Percentiles rank a stretch among this genome's conserved stretches.
Conservation (phyloP, 805 yeast genomes). For the Debaryomyces castellii region DNA sequence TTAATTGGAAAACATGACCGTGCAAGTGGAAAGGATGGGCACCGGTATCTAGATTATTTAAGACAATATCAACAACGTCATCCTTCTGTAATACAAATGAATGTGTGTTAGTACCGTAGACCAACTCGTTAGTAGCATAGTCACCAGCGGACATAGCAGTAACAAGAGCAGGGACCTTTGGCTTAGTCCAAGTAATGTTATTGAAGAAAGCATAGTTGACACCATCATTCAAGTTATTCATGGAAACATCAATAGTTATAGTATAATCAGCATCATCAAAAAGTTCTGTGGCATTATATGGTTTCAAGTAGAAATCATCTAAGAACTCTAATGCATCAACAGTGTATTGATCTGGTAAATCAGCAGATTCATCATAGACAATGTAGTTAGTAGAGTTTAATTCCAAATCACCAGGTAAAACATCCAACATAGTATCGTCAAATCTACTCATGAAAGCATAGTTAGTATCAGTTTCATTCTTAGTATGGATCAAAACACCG, state of each 20-base stretch:
- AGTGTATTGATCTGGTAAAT: conserved; percentile 15
- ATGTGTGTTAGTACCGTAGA: conserved; percentile 75
- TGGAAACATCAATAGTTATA: conserved; percentile 56
- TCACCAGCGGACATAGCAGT: conserved; percentile 64
- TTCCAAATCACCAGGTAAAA: conserved; percentile 54
- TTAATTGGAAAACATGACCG: conserved; percentile 68
- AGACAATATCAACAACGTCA: conserved; percentile 70
- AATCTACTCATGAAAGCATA: conserved; percentile 61
- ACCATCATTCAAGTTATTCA: conserved; percentile 74
- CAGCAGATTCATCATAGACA: conserved; percentile 43
- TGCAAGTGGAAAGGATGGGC: conserved; percentile 80
- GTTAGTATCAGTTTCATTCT: conserved; percentile 42
- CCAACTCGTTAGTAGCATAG: conserved; percentile 51
- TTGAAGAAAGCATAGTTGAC: conserved; percentile 77
- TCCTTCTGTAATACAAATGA: conserved; percentile 57
- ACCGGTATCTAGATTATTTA: conserved; percentile 79
- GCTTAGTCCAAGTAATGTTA: conserved; percentile 59
- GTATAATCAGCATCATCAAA: conserved; percentile 61
- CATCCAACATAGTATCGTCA: conserved; percentile 70
- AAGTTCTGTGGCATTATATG: conserved; percentile 52
- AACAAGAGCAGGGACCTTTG: conserved; percentile 69
- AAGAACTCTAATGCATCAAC: conserved; percentile 39
- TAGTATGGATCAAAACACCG: conserved; percentile 64
- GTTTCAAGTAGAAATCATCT: conserved; percentile 80
- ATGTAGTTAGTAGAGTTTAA: conserved; percentile 56